phyloP scores from a whole-genome alignment of 495 filamentous ascomycete genomes.

The Cenococcum geophilum region DNA sequence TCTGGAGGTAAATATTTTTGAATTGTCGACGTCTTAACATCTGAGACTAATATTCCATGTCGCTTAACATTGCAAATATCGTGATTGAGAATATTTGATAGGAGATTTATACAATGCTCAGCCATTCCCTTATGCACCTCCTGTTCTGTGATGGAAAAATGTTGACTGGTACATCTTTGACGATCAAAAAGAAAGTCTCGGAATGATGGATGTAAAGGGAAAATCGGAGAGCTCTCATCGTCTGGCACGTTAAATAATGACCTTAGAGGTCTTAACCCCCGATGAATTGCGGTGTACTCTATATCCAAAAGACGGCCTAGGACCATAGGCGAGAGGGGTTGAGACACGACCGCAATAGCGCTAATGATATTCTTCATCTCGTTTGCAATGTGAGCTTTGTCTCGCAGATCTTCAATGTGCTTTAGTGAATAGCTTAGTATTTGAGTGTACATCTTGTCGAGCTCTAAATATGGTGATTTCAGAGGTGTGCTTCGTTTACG shows the following conservation, averaged over 20 bases:
- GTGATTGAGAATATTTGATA: constrained; percentile 26
- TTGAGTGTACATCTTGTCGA: no score
- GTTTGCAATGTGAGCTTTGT: no score
- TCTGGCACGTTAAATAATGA: constrained; percentile 38
- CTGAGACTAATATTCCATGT: constrained; percentile 21
- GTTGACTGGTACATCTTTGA: constrained; percentile 18
- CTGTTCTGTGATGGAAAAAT: constrained; percentile 41
- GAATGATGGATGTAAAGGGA: constrained; percentile 46
- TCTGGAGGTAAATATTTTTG: neutral
- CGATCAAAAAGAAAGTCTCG: constrained; percentile 44
- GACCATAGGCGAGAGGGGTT: no score
- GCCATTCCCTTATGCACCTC: constrained; percentile 36
- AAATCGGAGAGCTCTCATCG: constrained; percentile 29
- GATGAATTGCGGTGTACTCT: no score
- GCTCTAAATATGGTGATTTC: no score
- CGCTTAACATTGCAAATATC: constrained; percentile 39
- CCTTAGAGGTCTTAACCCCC: constrained; percentile 15
- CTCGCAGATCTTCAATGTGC: no score
- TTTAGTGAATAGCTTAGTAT: no score
- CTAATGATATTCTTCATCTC: no score
- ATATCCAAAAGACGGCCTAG: no score
- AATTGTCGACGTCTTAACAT: neutral
- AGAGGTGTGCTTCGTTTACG: no score
- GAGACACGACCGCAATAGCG: no score
- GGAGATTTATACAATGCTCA: constrained; percentile 32